A percentile compares a stretch with the other conserved stretches of the same genome.
These are phyloP conservation scores for Hamamelis virginiana DNA, from an alignment of 164 flowering plant species.

Conservation along the genomic window DNA sequence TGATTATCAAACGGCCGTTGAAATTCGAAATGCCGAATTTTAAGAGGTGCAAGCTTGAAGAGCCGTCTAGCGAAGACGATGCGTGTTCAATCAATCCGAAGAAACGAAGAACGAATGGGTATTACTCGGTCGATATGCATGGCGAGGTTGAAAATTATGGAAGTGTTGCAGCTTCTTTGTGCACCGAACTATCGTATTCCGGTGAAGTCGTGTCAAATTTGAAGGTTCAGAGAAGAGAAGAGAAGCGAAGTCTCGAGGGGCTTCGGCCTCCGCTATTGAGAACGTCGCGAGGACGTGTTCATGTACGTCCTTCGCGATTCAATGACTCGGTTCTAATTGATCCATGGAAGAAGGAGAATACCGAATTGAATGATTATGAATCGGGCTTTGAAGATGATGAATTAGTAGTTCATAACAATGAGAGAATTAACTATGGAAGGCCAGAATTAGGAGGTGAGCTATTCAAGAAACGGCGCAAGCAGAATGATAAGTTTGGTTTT, in stretches of 20 bases:
- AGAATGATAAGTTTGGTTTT: conserved; percentile 3
- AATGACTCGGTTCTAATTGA: conserved; percentile 48
- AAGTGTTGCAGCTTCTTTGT: conserved; percentile 28
- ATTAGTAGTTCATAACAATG: conserved; percentile 1
- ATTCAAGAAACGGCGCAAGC: not conserved
- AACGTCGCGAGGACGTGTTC: conserved; percentile 54
- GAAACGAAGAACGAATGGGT: conserved; percentile 27
- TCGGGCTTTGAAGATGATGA: conserved; percentile 25
- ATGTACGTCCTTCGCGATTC: conserved; percentile 56
- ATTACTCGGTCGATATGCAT: not conserved
- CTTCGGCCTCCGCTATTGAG: conserved; percentile 37
- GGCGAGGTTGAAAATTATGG: conserved; percentile 18
- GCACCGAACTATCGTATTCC: conserved; percentile 31
- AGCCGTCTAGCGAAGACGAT: conserved; percentile 17
- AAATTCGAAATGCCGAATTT: conserved; percentile 48
- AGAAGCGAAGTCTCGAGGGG: conserved; percentile 13
- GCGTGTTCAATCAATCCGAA: conserved; percentile 24
- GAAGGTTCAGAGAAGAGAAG: conserved; percentile 6
- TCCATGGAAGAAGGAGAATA: conserved; percentile 37
- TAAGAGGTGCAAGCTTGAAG: conserved; percentile 40
- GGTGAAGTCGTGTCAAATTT: conserved; percentile 30
- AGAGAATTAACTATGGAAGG: not conserved
- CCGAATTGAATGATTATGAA: conserved; percentile 11
- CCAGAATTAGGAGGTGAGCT: not conserved
- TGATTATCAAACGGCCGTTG: conserved; percentile 44